Percentiles rank a stretch among this genome's conserved stretches.
These are phyloP conservation scores for Pseudocercospora macadamiae DNA, from an alignment of 2,329 filamentous ascomycete genomes.

Conservation along the genomic window DNA sequence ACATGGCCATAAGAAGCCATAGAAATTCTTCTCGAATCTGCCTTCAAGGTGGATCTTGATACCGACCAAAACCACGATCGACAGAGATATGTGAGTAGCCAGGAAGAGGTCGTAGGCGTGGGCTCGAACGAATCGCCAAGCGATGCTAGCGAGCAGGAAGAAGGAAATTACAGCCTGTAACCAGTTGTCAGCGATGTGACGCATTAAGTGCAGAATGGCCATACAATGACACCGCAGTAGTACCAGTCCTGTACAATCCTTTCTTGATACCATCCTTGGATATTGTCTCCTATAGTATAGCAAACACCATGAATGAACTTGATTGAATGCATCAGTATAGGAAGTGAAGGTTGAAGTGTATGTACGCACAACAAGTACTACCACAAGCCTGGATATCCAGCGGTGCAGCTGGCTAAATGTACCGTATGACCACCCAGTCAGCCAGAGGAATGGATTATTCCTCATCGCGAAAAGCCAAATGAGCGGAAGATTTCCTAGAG, in stretches of 20 bases:
- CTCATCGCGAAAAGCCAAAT: not conserved
- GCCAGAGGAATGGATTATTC: not conserved
- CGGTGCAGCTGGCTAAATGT: not conserved
- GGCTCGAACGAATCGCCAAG: not conserved
- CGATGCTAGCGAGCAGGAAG: not conserved
- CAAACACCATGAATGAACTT: not conserved
- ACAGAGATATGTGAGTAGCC: not conserved
- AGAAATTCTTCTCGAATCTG: not conserved
- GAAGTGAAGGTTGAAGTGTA: not conserved
- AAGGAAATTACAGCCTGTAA: not conserved
- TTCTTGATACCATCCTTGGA: not conserved
- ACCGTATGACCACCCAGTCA: not conserved
- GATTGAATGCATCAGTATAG: not conserved
- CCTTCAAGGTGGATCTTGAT: not conserved
- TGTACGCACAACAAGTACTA: not conserved
- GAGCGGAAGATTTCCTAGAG: not conserved
- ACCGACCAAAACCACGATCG: not conserved
- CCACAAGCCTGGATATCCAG: not conserved
- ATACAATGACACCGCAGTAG: not conserved
- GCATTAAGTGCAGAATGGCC: not conserved
- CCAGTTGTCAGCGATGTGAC: no score
- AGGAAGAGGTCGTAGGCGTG: not conserved
- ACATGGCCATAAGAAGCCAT: conserved; percentile 53
- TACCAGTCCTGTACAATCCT: not conserved
- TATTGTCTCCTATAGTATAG: not conserved